Evolutionary conservation across 2,329 filamentous ascomycete species (phyloP).

Genomic region (Ophiostoma piceae): DNA sequence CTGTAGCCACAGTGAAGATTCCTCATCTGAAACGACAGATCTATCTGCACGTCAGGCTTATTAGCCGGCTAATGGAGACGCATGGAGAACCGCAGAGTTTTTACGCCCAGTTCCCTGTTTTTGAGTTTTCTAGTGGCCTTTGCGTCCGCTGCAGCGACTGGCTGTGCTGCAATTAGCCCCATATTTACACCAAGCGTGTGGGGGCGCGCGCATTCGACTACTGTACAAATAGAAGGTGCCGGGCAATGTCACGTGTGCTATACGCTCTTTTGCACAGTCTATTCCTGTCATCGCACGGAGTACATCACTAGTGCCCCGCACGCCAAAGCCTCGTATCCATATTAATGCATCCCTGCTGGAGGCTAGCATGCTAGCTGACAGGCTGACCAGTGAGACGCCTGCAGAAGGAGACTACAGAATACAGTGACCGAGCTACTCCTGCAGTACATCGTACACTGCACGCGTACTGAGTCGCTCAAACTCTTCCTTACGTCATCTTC

Average conservation of each 20-base stretch:
- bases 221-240: slow-evolving; percentile 8
- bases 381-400: not conserved
- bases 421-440: too few species aligned
- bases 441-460: not conserved
- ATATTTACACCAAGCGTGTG: not conserved
- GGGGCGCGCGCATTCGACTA: not conserved
- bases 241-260: not conserved
- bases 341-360: not conserved
- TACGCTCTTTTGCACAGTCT: not conserved
- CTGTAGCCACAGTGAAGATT: not conserved
- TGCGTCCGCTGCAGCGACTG: not conserved
- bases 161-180: not conserved
- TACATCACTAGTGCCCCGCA: not conserved
- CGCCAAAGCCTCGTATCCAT: not conserved
- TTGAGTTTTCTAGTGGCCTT: slow-evolving; percentile 10
- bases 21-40: not conserved
- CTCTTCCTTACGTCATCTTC: slow-evolving; percentile 1
- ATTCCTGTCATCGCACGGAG: not conserved
- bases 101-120: slow-evolving; percentile 14
- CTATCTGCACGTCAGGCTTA: slow-evolving; percentile 12
- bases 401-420: not conserved
- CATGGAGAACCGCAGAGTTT: not conserved
- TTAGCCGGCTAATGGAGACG: not conserved
- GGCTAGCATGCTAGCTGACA: too few species aligned
- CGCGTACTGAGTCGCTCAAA: not conserved